phyloP scores from a whole-genome alignment of 768 basidiomycete species.

The Clitopilus passeckerianus region DNA sequence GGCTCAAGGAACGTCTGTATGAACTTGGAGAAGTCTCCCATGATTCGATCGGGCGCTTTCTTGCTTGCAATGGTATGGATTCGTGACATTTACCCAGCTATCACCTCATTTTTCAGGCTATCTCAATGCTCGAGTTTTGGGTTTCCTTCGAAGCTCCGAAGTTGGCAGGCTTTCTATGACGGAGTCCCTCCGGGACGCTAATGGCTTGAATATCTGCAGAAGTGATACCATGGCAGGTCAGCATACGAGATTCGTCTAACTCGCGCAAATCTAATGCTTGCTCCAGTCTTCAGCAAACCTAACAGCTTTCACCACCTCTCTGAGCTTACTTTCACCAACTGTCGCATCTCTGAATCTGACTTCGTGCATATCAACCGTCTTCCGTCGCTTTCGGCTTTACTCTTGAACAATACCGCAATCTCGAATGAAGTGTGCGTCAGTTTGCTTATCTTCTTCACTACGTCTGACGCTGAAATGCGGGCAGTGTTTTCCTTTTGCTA shows the following conservation, averaged over 20 bases:
- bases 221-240: constrained; percentile 39
- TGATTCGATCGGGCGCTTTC: constrained; percentile 37
- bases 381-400: constrained; percentile 40
- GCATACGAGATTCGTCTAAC: neutral
- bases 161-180: constrained; percentile 39
- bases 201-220: constrained; percentile 44
- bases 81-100: neutral
- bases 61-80: constrained; percentile 29
- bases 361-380: constrained; percentile 49
- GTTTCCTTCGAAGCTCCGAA: constrained; percentile 40
- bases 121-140: constrained; percentile 39
- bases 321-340: constrained; percentile 45
- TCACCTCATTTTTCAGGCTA: constrained; percentile 28
- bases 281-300: constrained; percentile 44
- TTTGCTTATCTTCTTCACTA: neutral
- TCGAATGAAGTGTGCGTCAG: constrained; percentile 54
- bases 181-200: constrained; percentile 39
- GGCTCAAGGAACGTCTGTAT: constrained; percentile 36
- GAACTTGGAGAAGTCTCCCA: constrained; percentile 24
- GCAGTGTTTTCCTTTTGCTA: constrained; percentile 53
- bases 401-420: constrained; percentile 48
- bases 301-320: constrained; percentile 46
- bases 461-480: neutral
- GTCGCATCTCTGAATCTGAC: constrained; percentile 40
- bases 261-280: neutral